Base-by-base conservation (phyloP, 2,329 filamentous ascomycete species). In the Aspergillus viridinutans region DNA sequence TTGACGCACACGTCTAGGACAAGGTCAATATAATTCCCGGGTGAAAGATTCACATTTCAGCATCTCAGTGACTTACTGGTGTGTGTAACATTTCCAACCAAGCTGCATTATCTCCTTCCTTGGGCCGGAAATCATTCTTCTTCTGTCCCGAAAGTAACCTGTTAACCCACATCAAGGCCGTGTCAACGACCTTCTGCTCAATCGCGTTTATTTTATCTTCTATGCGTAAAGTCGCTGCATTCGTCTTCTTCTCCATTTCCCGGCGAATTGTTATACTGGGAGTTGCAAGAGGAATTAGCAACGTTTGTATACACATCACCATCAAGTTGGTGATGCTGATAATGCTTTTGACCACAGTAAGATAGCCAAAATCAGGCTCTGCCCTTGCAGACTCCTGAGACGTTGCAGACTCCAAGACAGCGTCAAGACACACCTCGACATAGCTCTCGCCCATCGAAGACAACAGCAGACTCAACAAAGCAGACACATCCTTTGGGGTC, bases 281-380 rank as follows among this genome's bases (percentile, higher is more conserved):
- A 56, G 93, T 87, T 23, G 93, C 92, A 8, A 99, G 84, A 10
- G 92, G 91, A 63, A 97, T 88, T 23, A 99, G 85, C 17, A 97
- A 90, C 3, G 92, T 92, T 58, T 88, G 87, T 64, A 96, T 92
- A 66, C 94, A 96, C 60, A 91, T 90, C 65, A 93, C 88, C 85
- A 97, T 95, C 65, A 99, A 85, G 70, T 93, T 92, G 8, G 94
- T 89, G 61, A 97, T 93, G 54, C 87, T 92, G 54, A 96, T 90
- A 8, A 91, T 90, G 2, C 89, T 86, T 35, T 90, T 88, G 40
- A 97, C 82, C 9, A 86, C 85, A 6, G 87, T 85, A 42, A 99
- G 82, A 72, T 96, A 97, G 2, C 83, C 83, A 52, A 97, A 82
- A 72, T 99, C 93, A 0, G 94, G 94, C 69, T 97, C 93, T 14